Evolutionary conservation across 331 rosid genomes (phyloP).

Genomic region (Quercus tomentella): DNA sequence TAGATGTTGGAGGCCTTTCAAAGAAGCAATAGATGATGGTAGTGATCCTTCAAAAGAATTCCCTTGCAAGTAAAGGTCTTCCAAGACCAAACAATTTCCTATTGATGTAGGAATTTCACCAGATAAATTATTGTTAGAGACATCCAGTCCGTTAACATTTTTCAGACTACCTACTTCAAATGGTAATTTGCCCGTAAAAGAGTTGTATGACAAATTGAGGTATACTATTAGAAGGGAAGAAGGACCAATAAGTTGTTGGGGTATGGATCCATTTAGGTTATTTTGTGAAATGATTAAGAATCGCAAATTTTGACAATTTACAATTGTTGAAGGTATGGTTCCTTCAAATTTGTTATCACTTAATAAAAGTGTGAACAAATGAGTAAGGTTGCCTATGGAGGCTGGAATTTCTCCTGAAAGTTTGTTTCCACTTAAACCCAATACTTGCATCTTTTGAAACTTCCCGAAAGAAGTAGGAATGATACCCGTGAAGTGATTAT

Average conservation of each 20-base stretch:
- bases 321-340: no score
- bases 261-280: no score
- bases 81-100: constrained; percentile 1
- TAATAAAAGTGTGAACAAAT: accelerated
- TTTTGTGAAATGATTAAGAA: no score
- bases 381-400: constrained; percentile 39
- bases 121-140: no score
- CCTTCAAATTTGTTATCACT: background rate
- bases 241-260: background rate
- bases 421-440: no score
- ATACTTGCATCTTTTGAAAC: no score
- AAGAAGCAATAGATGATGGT: constrained; percentile 25
- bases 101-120: no score
- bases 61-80: constrained; percentile 18
- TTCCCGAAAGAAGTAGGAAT: no score
- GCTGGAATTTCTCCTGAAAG: background rate
- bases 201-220: constrained; percentile 15
- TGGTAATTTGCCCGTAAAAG: constrained; percentile 14
- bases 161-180: background rate
- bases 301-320: accelerated
- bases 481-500: no score
- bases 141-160: accelerated
- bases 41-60: constrained; percentile 17
- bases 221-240: background rate
- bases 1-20: no score